Evolutionary conservation across 2,329 filamentous ascomycete genomes (phyloP).

Genomic region (Chaetomium globosum): DNA sequence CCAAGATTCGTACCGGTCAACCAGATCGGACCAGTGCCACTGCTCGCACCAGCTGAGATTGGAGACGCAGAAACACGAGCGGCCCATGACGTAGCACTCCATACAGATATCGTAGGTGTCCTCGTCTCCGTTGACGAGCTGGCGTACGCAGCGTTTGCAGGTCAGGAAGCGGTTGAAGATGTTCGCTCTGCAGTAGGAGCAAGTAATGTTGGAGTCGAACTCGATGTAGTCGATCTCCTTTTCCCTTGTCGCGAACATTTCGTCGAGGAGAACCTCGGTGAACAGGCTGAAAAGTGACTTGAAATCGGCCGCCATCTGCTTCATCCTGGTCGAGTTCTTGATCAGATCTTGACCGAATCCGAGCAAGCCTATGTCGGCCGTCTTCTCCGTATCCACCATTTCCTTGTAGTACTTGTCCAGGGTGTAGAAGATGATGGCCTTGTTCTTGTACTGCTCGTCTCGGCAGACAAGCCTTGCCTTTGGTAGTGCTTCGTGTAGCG

Average conservation of each 20-base stretch:
- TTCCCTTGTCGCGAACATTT: constrained; percentile 78
- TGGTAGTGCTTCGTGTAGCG: constrained; percentile 82
- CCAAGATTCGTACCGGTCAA: constrained; percentile 80
- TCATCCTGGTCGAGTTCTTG: constrained; percentile 51
- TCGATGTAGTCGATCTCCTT: constrained; percentile 72
- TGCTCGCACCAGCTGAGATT: constrained; percentile 90
- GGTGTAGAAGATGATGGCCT: constrained; percentile 89
- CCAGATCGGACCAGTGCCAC: constrained; percentile 79
- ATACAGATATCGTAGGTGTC: constrained; percentile 96
- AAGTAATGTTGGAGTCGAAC: constrained; percentile 90
- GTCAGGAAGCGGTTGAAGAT: constrained; percentile 97
- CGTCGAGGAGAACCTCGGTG: constrained; percentile 76
- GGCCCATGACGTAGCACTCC: constrained; percentile 97
- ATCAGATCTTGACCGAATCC: constrained; percentile 51
- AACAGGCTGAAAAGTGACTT: constrained; percentile 77
- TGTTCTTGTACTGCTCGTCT: constrained; percentile 98
- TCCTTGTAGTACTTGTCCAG: constrained; percentile 75
- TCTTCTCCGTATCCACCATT: constrained; percentile 57
- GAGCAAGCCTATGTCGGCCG: constrained; percentile 50
- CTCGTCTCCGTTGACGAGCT: constrained; percentile 66
- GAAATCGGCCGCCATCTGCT: constrained; percentile 81
- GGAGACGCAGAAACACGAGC: constrained; percentile 87
- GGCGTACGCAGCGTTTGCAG: constrained; percentile 78
- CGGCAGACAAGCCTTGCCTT: constrained; percentile 89
- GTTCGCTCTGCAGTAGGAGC: constrained; percentile 92